These are phyloP conservation scores for Xylaria sp. DNA, from an alignment of 2,329 filamentous ascomycete species.

Conservation along the genomic window DNA sequence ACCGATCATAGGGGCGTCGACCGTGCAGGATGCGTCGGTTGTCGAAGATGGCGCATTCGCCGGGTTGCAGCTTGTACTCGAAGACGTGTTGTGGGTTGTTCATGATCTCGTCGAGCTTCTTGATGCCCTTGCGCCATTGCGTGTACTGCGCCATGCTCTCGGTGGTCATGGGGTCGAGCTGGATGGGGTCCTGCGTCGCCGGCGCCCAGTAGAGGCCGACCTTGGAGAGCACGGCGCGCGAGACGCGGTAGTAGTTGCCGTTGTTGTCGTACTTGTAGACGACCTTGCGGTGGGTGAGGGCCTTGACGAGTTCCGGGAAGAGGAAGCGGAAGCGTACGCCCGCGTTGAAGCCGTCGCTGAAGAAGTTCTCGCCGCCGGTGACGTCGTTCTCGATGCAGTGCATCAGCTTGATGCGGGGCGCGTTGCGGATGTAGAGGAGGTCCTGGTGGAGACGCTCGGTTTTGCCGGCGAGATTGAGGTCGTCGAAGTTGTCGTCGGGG, in stretches of 20 bases:
- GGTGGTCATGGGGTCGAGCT: slow-evolving; percentile 1
- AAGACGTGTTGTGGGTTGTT: slow-evolving; percentile 56
- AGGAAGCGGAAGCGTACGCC: slow-evolving; percentile 37
- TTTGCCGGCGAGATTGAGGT: slow-evolving; percentile 71
- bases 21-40: slow-evolving; percentile 84
- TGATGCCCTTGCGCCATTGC: slow-evolving; percentile 45
- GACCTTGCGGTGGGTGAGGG: slow-evolving; percentile 41
- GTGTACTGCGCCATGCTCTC: slow-evolving; percentile 6
- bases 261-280: slow-evolving; percentile 58
- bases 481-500: slow-evolving; percentile 81
- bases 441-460: slow-evolving; percentile 74
- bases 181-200: slow-evolving; percentile 62
- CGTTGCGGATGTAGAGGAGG: slow-evolving; percentile 74
- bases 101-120: slow-evolving; percentile 53
- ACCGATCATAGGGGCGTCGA: slow-evolving; percentile 65
- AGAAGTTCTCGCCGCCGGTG: slow-evolving; percentile 77
- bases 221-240: slow-evolving; percentile 49
- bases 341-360: slow-evolving; percentile 68
- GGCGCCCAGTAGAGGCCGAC: slow-evolving; percentile 62
- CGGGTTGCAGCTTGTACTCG: slow-evolving; percentile 67
- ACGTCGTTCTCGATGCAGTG: slow-evolving; percentile 82
- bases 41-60: slow-evolving; percentile 90
- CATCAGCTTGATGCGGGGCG: slow-evolving; percentile 78
- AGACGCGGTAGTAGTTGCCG: slow-evolving; percentile 56
- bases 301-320: slow-evolving; percentile 23